These are phyloP conservation scores for Colletotrichum eremochloae DNA, from an alignment of 2,329 filamentous ascomycete genomes.

Conservation along the genomic window DNA sequence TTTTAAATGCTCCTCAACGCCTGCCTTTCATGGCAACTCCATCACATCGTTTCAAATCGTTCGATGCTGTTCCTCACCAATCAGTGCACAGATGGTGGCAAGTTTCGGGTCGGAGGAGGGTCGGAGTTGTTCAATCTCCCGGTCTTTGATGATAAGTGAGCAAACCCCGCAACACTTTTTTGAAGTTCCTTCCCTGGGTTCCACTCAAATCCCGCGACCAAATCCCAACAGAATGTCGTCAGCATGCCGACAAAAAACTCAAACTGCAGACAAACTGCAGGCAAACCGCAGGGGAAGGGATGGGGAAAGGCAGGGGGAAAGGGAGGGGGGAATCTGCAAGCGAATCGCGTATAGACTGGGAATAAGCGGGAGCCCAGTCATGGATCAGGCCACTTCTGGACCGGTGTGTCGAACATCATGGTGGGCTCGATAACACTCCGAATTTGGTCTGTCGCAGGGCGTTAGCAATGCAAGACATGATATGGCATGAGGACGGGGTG, in stretches of 20 bases:
- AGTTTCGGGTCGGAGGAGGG: background rate
- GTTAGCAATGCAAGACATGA: slow-evolving; percentile 21
- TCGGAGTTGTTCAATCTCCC: slow-evolving; percentile 23
- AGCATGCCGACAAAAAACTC: slow-evolving; percentile 5
- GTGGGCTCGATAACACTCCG: slow-evolving; percentile 45
- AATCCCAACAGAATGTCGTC: slow-evolving; percentile 8
- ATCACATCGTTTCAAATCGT: slow-evolving; percentile 34
- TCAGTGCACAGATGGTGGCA: slow-evolving; percentile 14
- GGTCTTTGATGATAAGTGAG: slow-evolving; percentile 40
- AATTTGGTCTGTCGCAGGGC: slow-evolving; percentile 45
- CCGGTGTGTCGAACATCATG: slow-evolving; percentile 40
- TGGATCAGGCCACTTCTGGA: slow-evolving; percentile 30
- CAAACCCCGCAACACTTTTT: slow-evolving; percentile 35
- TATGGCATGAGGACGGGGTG: background rate
- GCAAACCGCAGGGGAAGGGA: background rate
- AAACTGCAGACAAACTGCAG: background rate
- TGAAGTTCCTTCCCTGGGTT: slow-evolving; percentile 11
- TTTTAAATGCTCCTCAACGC: slow-evolving; percentile 37
- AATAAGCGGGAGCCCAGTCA: slow-evolving; percentile 6
- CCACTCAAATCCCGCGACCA: slow-evolving; percentile 30
- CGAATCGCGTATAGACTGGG: slow-evolving; percentile 4
- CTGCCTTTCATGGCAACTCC: slow-evolving; percentile 25
- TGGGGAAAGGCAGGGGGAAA: background rate
- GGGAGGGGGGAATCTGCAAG: slow-evolving; percentile 6
- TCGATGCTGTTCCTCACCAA: slow-evolving; percentile 12